Evolutionary conservation across 441 rosid genomes (phyloP), one percentile per base, ranked within the genome.

Genomic region (Breynia disticha): DNA sequence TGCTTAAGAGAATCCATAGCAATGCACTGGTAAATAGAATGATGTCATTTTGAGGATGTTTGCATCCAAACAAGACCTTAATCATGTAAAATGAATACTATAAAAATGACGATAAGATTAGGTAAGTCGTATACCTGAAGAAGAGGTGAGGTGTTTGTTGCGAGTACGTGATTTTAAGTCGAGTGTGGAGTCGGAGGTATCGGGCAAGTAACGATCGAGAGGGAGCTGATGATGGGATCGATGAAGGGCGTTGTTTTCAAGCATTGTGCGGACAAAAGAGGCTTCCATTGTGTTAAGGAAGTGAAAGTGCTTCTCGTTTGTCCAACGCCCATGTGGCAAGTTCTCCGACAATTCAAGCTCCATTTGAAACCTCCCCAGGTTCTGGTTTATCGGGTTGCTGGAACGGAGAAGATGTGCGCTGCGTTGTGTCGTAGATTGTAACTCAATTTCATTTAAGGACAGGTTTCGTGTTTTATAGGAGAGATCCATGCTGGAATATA

Each of bases 131-230:
- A 65, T 44, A 19, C 59, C 49, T 41, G 44, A 11, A 41, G 42
- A 51, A 21, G 51, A 48, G 9, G 9, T 42, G 48, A 49, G 5
- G 32, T 55, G 67, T 21, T 57, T 68, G 46, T 62, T 74, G 28
- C 51, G 54, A 43, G 56, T 42, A n/a, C 15, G 66, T 15, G 70
- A 54, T 49, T 67, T 69, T 53, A 62, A 68, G 59, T 80, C 87
- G 12, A 58, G 60, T 28, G 84, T 80, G 16, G 84, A 83, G 24
- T 80, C 90, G 0, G 65, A 75, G 52, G 68, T 65, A 53, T 83
- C 87, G 1, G 83, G 90, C 37, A 83, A 37, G 59, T 72, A 50
- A 17, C 87, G 84, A 59, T 79, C 79, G 16, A 80, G 83, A 18
- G 73, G 81, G 48, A 72, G 79, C 20, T 1, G 37, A 22, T 62